Evolutionary conservation across 495 filamentous ascomycete genomes (phyloP), one percentile per base, ranked within the genome.

Genomic region (Daldinia decipiens): DNA sequence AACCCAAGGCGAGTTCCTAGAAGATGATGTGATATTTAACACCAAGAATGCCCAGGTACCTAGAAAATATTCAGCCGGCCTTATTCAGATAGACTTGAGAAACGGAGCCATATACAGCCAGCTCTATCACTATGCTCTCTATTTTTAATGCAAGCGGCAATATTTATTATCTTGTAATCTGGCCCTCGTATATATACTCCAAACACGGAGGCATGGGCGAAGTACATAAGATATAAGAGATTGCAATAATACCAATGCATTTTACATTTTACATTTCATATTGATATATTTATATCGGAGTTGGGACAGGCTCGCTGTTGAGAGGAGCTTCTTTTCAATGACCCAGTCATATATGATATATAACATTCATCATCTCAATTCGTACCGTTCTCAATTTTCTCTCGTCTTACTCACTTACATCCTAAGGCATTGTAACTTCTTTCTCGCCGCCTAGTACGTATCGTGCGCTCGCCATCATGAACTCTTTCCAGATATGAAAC

Each of bases 401-500:
- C 9, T 19, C 54, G 27, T 36, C 29, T 52, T 15, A 15, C 15
- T 19, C 39, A 40, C 39, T 1, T 17, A 17, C 39, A 40, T 4
- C 2, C 5, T 17, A 17, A 17, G 69, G 69, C 50, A 68, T 62
- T 55, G 56, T 24, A 17, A 72, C 53, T 47, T 72, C 50, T 15
- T 17, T 32, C 36, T 72, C 55, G 4, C 53, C 59, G 12, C 63
- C 63, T 1, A 72, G 54, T 26, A 34, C 59, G 12, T 68, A 73
- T 29, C 51, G 36, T n/a, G 65, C 67, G 6, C 68, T 70, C 34
- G 73, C 65, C 5, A 47, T 19, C 17, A 76, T 62, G n/a, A 80
- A 72, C 61, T 63, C 59, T 43, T 68, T 67, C 72, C 78, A 74
- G 3, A 74, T 38, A 0, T 43, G 40, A 11, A 75, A 27, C 61